phyloP scores from a whole-genome alignment of 1,284 basidiomycete species.

The Leucoagaricus sp. region DNA sequence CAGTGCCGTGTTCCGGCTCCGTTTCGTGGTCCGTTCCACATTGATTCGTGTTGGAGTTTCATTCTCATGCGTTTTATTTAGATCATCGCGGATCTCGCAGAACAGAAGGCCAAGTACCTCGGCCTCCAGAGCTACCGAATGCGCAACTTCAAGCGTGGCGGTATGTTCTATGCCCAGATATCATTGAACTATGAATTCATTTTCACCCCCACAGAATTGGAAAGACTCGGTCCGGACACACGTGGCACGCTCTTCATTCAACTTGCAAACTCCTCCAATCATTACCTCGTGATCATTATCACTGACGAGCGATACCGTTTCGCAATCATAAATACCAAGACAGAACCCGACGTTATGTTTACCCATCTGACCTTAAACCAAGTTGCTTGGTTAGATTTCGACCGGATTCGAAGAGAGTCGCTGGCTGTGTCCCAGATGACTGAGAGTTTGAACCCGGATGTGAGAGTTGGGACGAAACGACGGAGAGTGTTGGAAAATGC shows the following conservation, averaged over 20 bases:
- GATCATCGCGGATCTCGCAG: conserved; percentile 74
- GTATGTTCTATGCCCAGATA: conserved; percentile 34
- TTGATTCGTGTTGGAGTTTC: not conserved
- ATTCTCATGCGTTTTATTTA: conserved; percentile 26
- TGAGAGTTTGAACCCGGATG: conserved; percentile 14
- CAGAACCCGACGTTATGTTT: conserved; percentile 52
- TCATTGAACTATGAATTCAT: not conserved
- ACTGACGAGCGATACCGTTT: conserved; percentile 76
- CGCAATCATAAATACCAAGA: conserved; percentile 67
- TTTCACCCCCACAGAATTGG: conserved; percentile 47
- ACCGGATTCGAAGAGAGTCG: conserved; percentile 46
- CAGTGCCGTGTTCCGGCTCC: conserved; percentile 51
- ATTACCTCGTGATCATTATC: conserved; percentile 79
- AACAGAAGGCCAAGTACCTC: conserved; percentile 76
- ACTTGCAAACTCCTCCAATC: conserved; percentile 64
- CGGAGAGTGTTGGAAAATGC: conserved; percentile 33
- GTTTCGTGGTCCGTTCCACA: conserved; percentile 50
- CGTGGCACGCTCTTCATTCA: conserved; percentile 68
- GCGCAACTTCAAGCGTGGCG: conserved; percentile 66
- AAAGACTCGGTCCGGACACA: conserved; percentile 60
- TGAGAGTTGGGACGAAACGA: conserved; percentile 33
- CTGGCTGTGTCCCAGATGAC: conserved; percentile 12
- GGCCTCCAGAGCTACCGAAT: conserved; percentile 68
- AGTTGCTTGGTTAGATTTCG: conserved; percentile 76
- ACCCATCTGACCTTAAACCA: conserved; percentile 67